Conservation (phyloP, 2,329 filamentous ascomycete species). For the Chrysoporthe cubensis region DNA sequence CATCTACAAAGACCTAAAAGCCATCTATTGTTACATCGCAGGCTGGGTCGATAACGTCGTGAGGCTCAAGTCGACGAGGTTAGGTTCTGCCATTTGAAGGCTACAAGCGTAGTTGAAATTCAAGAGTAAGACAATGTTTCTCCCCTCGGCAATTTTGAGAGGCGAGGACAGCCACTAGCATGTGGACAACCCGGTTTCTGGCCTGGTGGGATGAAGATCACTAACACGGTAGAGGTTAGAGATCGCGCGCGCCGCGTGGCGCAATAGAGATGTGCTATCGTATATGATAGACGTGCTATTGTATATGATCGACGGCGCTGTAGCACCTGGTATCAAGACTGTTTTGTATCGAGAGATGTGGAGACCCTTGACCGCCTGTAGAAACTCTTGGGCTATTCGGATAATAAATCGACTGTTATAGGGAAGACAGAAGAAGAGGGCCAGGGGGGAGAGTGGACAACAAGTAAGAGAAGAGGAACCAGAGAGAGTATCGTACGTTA, state of each 20-base stretch:
- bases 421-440: not conserved
- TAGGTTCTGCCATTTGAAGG: not conserved
- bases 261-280: not conserved
- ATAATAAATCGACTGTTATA: slow-evolving; percentile 4
- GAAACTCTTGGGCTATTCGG: not conserved
- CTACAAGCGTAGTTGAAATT: not conserved
- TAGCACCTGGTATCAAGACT: slow-evolving; percentile 12
- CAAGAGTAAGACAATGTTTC: not conserved
- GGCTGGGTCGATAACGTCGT: not conserved
- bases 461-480: not conserved
- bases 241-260: not conserved
- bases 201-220: not conserved
- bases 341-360: slow-evolving; percentile 20
- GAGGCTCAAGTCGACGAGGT: not conserved
- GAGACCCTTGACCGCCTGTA: not conserved
- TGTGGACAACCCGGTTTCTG: not conserved
- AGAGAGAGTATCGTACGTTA: not conserved
- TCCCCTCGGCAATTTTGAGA: not conserved
- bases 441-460: not conserved
- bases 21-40: too few species aligned
- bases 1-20: too few species aligned
- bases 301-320: slow-evolving; percentile 16
- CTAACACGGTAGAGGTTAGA: not conserved
- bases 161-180: not conserved
- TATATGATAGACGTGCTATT: too few species aligned